These are phyloP conservation scores for Boletus rufocinnamomeus DNA, from an alignment of 768 basidiomycete genomes.

Conservation along the genomic window DNA sequence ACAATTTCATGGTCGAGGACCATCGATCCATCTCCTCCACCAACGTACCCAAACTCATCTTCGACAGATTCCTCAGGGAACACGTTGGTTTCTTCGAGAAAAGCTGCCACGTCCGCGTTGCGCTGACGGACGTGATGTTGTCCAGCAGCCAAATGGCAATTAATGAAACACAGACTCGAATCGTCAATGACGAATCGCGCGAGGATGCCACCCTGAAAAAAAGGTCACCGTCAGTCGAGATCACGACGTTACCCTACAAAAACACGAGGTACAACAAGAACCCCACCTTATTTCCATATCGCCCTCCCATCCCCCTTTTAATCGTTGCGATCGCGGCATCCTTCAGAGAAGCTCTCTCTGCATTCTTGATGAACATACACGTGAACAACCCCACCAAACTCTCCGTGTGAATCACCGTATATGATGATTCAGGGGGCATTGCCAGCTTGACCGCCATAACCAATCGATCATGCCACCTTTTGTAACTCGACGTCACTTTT, in stretches of 20 bases:
- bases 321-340: slow-evolving; percentile 77
- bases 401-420: slow-evolving; percentile 81
- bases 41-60: slow-evolving; percentile 70
- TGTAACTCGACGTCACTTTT: slow-evolving; percentile 85
- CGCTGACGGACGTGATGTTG: slow-evolving; percentile 80
- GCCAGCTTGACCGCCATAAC: slow-evolving; percentile 67
- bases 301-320: slow-evolving; percentile 90
- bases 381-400: slow-evolving; percentile 89
- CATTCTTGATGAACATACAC: slow-evolving; percentile 69
- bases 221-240: neutral
- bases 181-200: slow-evolving; percentile 88
- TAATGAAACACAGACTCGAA: slow-evolving; percentile 92
- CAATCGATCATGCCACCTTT: slow-evolving; percentile 85
- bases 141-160: slow-evolving; percentile 96
- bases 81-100: slow-evolving; percentile 79
- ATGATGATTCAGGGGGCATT: slow-evolving; percentile 74
- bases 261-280: neutral
- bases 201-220: slow-evolving; percentile 82
- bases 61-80: slow-evolving; percentile 54
- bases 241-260: neutral
- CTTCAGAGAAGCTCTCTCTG: slow-evolving; percentile 59
- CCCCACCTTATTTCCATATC: slow-evolving; percentile 93
- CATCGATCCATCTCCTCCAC: slow-evolving; percentile 92
- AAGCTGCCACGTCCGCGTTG: slow-evolving; percentile 84
- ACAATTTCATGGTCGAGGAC: slow-evolving; percentile 95